Evolutionary conservation across 116 monocot species (phyloP).

Genomic region (Phalaenopsis hybrid): DNA sequence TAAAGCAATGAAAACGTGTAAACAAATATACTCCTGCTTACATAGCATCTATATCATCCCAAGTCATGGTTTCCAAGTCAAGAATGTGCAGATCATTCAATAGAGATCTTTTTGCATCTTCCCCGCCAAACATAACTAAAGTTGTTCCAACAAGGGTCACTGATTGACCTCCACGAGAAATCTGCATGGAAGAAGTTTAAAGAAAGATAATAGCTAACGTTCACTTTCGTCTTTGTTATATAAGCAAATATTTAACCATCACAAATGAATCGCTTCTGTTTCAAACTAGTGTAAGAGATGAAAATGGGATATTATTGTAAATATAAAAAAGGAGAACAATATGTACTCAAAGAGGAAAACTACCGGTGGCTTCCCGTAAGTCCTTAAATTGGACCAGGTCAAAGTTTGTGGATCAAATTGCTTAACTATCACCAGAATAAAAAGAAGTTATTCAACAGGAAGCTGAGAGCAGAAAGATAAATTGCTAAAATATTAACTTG

Average conservation of each 20-base stretch:
- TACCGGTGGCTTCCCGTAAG: conserved; percentile 96
- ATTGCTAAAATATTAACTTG: background rate
- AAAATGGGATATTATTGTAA: background rate
- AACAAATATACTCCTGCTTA: conserved; percentile 30
- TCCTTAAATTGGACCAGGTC: conserved; percentile 78
- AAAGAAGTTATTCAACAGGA: conserved; percentile 5
- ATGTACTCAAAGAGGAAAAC: conserved; percentile 5
- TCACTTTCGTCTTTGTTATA: background rate
- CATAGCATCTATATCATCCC: conserved; percentile 97
- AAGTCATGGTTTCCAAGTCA: conserved; percentile 99
- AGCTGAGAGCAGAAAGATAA: background rate
- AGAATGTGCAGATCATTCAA: conserved; percentile 97
- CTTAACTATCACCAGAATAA: conserved; percentile 51
- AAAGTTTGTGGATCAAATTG: conserved; percentile 85
- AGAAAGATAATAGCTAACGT: background rate
- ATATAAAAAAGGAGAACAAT: background rate
- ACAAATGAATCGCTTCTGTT: background rate
- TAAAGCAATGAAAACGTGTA: background rate
- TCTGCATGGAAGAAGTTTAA: conserved; percentile 33
- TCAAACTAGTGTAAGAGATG: background rate
- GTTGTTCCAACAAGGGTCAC: conserved; percentile 83
- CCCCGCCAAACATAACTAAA: conserved; percentile 94
- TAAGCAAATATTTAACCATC: background rate
- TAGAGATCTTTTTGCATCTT: conserved; percentile 94
- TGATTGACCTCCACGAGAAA: conserved; percentile 97